phyloP scores from a whole-genome alignment of 2,329 filamentous ascomycete species.

The Pseudocercospora musae region DNA sequence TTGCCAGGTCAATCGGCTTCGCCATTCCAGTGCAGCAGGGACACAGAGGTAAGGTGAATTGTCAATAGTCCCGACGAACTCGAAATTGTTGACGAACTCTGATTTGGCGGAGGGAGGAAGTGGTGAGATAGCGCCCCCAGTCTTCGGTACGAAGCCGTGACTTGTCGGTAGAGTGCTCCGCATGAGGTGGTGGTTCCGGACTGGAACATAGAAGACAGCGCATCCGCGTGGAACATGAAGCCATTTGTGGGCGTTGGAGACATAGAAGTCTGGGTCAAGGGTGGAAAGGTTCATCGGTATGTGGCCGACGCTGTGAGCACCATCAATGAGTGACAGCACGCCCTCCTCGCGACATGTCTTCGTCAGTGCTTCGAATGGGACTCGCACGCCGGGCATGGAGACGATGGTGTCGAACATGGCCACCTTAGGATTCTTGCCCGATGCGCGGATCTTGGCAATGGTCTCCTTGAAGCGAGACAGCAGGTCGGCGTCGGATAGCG shows the following conservation, averaged over 20 bases:
- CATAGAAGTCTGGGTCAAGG: slow-evolving; percentile 79
- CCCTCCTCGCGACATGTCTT: slow-evolving; percentile 62
- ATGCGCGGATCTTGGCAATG: slow-evolving; percentile 50
- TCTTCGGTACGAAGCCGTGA: slow-evolving; percentile 66
- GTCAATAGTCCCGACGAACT: slow-evolving; percentile 66
- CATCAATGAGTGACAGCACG: slow-evolving; percentile 75
- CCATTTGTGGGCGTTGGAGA: slow-evolving; percentile 90
- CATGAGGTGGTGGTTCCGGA: slow-evolving; percentile 71
- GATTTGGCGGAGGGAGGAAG: slow-evolving; percentile 50
- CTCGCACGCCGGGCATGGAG: slow-evolving; percentile 71
- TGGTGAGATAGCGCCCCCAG: slow-evolving; percentile 32
- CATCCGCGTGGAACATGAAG: slow-evolving; percentile 75
- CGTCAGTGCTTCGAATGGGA: slow-evolving; percentile 72
- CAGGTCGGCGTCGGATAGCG: slow-evolving; percentile 66
- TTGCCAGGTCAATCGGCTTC: slow-evolving; percentile 40
- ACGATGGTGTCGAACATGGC: slow-evolving; percentile 79
- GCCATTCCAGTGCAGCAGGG: slow-evolving; percentile 66
- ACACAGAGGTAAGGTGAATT: slow-evolving; percentile 68
- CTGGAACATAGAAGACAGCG: slow-evolving; percentile 75
- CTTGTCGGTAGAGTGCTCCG: slow-evolving; percentile 74
- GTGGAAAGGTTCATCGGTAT: slow-evolving; percentile 64
- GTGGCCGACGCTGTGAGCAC: slow-evolving; percentile 80
- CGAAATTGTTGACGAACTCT: slow-evolving; percentile 65
- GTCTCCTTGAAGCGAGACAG: slow-evolving; percentile 58
- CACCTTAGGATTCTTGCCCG: slow-evolving; percentile 62